Evolutionary conservation across 2,329 filamentous ascomycete species (phyloP).

Genomic region (Fusarium sp.): DNA sequence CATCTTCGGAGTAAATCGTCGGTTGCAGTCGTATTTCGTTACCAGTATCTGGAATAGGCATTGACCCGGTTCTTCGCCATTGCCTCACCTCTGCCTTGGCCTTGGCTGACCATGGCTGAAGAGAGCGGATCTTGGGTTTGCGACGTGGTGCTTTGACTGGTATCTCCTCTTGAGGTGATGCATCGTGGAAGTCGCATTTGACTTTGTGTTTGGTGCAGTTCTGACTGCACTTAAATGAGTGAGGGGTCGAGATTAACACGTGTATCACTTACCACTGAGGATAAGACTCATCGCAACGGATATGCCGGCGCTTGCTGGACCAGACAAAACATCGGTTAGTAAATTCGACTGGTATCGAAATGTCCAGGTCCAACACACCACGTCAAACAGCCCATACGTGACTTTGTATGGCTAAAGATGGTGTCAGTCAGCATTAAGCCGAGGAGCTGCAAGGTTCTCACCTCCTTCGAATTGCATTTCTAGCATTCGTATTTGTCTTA

Average conservation of each 20-base stretch:
- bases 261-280: conserved; percentile 26
- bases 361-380: conserved; percentile 22
- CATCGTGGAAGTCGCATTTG: conserved; percentile 34
- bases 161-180: conserved; percentile 14
- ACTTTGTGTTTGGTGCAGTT: conserved; percentile 40
- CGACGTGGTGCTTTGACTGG: background rate
- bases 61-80: conserved; percentile 35
- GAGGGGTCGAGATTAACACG: background rate
- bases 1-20: conserved; percentile 32
- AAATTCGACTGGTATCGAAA: conserved; percentile 9
- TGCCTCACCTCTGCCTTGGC: conserved; percentile 37
- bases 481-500: conserved; percentile 5
- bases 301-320: conserved; percentile 32
- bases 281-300: conserved; percentile 32
- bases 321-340: conserved; percentile 19
- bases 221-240: conserved; percentile 14
- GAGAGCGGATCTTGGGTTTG: background rate
- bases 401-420: conserved; percentile 29
- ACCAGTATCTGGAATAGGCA: conserved; percentile 29
- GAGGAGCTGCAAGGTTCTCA: background rate
- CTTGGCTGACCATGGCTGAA: conserved; percentile 29
- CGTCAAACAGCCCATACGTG: conserved; percentile 33
- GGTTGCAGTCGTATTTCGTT: conserved; percentile 28
- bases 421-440: background rate
- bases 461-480: conserved; percentile 26